phyloP scores from a whole-genome alignment of 2,329 filamentous ascomycete genomes.

The Penicillium sclerotigenum region DNA sequence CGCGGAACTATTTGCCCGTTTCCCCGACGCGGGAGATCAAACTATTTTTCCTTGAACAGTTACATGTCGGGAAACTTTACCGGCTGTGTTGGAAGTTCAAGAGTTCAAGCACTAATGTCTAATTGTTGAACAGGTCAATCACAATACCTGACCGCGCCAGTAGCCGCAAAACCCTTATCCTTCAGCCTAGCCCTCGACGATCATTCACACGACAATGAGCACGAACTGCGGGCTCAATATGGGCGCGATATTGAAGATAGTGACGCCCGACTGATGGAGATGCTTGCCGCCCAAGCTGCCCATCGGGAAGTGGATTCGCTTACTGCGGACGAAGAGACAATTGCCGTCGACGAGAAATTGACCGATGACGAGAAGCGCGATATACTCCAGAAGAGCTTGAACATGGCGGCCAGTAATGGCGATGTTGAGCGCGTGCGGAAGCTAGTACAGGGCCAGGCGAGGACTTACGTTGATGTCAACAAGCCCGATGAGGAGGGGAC shows the following conservation, averaged over 20 bases:
- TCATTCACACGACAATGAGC: conserved; percentile 64
- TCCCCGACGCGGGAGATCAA: background rate
- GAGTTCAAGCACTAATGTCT: background rate
- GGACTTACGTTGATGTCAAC: conserved; percentile 77
- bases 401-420: conserved; percentile 95
- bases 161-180: conserved; percentile 75
- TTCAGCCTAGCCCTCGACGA: conserved; percentile 86
- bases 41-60: background rate
- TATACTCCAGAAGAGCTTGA: conserved; percentile 79
- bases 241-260: conserved; percentile 61
- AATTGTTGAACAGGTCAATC: conserved; percentile 68
- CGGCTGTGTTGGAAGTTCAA: background rate
- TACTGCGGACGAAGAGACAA: conserved; percentile 74
- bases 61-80: background rate
- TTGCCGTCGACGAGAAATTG: conserved; percentile 71
- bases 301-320: conserved; percentile 67
- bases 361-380: conserved; percentile 74
- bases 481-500: conserved; percentile 90
- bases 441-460: conserved; percentile 71
- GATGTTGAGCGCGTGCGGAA: conserved; percentile 77
- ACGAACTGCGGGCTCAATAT: conserved; percentile 35
- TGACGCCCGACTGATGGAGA: conserved; percentile 86
- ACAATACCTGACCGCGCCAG: conserved; percentile 85
- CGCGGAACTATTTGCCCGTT: conserved; percentile 1
- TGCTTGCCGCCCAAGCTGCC: conserved; percentile 91